Conservation (phyloP, 148 eudicot species). For the Chenopodium suecicum region DNA sequence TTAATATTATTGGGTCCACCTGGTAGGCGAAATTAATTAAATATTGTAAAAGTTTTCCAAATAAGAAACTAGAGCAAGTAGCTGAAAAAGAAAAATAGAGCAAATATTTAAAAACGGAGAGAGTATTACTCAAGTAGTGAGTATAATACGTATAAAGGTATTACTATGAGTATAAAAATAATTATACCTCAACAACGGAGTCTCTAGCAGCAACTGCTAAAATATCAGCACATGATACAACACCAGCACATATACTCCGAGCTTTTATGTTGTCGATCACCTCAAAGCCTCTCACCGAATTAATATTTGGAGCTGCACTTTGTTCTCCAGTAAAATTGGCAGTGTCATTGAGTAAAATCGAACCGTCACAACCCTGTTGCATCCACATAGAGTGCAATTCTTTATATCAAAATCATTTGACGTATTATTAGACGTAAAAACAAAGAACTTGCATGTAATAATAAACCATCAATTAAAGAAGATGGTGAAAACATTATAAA, state of each 20-base stretch:
- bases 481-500: no score
- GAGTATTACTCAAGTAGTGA: no score
- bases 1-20: no score
- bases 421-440: no score
- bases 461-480: no score
- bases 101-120: no score
- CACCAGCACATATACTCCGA: constrained; percentile 31
- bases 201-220: constrained; percentile 45
- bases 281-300: constrained; percentile 40
- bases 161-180: no score
- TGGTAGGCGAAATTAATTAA: no score
- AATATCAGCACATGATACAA: constrained; percentile 48
- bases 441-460: not conserved
- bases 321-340: constrained; percentile 42
- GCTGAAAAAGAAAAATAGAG: no score
- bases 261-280: constrained; percentile 38
- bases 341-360: constrained; percentile 35
- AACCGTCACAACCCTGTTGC: constrained; percentile 44
- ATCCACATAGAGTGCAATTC: not conserved
- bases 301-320: constrained; percentile 32
- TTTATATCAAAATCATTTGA: not conserved
- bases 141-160: no score
- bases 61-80: no score
- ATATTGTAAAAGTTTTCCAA: no score
- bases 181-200: constrained; percentile 45